Evolutionary conservation across 139 green algal species (phyloP).

Genomic region (Spirogloea muscicola): DNA sequence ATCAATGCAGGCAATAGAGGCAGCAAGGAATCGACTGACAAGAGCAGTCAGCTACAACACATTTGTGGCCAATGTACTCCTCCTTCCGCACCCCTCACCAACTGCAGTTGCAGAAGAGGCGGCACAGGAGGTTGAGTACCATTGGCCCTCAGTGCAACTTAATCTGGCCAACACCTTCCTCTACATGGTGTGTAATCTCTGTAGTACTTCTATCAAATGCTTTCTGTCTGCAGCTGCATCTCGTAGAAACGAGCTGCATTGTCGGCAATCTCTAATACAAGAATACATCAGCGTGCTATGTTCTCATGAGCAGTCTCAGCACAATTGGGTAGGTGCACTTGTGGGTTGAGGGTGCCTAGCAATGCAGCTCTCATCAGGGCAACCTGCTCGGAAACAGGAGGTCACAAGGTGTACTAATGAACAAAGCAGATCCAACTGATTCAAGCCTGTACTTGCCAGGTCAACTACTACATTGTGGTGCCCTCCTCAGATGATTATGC

Average conservation of each 20-base stretch:
- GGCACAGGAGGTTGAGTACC: conserved; percentile 4
- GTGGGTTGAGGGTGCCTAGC: not conserved
- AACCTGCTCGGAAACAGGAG: not conserved
- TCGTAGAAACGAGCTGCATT: not conserved
- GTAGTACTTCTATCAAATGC: not conserved
- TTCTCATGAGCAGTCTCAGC: not conserved
- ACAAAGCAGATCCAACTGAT: not conserved
- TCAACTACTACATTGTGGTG: conserved; percentile 53
- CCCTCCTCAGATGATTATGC: conserved; percentile 46
- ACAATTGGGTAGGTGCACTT: not conserved
- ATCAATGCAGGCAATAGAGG: conserved; percentile 24
- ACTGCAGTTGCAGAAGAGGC: not conserved
- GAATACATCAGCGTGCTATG: not conserved
- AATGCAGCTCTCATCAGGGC: not conserved
- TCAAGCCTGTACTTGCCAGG: not conserved
- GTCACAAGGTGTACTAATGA: not conserved
- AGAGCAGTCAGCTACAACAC: conserved; percentile 25
- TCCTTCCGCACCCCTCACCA: not conserved
- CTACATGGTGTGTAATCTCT: conserved; percentile 44
- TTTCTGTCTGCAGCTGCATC: not conserved
- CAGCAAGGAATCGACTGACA: conserved; percentile 7
- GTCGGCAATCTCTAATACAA: not conserved
- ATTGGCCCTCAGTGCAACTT: conserved; percentile 28
- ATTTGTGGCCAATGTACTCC: conserved; percentile 6
- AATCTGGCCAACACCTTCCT: conserved; percentile 52